These are phyloP conservation scores for Tricholomella constricta DNA, from an alignment of 768 basidiomycete species.

Conservation along the genomic window DNA sequence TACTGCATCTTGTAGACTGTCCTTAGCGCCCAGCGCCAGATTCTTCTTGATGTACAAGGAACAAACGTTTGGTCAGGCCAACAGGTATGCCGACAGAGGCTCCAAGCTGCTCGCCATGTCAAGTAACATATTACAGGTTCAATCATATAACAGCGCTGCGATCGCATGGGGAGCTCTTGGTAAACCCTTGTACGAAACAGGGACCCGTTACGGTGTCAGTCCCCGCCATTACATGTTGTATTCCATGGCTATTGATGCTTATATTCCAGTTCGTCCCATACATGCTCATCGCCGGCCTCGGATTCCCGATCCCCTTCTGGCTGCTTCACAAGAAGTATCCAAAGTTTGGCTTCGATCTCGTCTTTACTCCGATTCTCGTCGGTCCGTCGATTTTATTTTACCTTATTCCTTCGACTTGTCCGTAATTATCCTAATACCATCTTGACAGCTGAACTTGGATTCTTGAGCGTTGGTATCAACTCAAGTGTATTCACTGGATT, in stretches of 20 bases:
- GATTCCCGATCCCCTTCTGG: slow-evolving; percentile 55
- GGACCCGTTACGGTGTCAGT: slow-evolving; percentile 44
- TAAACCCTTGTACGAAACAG: slow-evolving; percentile 45
- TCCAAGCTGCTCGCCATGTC: not conserved
- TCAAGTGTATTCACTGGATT: slow-evolving; percentile 50
- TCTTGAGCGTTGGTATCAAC: slow-evolving; percentile 59
- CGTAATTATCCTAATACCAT: not conserved
- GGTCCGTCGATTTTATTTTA: slow-evolving; percentile 30
- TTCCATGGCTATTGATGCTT: too few species aligned
- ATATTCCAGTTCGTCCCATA: slow-evolving; percentile 44
- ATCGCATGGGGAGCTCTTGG: slow-evolving; percentile 59
- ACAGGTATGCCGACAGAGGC: slow-evolving; percentile 29
- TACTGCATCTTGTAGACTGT: slow-evolving; percentile 19
- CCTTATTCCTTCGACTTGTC: slow-evolving; percentile 25
- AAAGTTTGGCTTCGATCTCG: slow-evolving; percentile 44
- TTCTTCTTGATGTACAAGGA: slow-evolving; percentile 48
- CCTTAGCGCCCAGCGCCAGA: slow-evolving; percentile 34
- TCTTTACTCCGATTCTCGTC: slow-evolving; percentile 39
- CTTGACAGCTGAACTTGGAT: slow-evolving; percentile 36
- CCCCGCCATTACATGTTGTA: too few species aligned
- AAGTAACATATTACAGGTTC: too few species aligned
- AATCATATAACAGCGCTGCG: slow-evolving; percentile 52
- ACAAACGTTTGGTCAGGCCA: slow-evolving; percentile 59
- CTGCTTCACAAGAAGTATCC: slow-evolving; percentile 48
- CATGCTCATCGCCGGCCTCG: slow-evolving; percentile 47